Evolutionary conservation across 148 eudicot species (phyloP), one percentile per base, ranked within the genome.

Genomic region (Vaccinium macrocarpon): DNA sequence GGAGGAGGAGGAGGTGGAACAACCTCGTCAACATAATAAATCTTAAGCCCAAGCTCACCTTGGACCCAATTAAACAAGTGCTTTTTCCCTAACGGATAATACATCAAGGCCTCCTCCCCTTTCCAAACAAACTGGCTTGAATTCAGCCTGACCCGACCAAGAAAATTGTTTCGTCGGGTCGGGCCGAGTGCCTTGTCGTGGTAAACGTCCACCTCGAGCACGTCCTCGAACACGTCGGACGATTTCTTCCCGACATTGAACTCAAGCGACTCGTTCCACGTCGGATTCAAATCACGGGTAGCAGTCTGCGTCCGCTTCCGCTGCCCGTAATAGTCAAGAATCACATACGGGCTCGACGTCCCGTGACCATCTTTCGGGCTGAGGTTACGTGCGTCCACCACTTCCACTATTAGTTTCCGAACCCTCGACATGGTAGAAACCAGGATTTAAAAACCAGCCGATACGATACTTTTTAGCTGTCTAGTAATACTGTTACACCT

Each of bases 21-120:
- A 12, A 61, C 89, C 50, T 94, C 95, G 25, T 92, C 93, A 9
- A 76, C 84, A 64, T 88, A 92, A 68, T 96, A 96, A 48, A 94
- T 88, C 87, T 96, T 96, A 35, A 96, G 82, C 0, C 99, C 99
- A 81, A 96, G 88, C 76, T 96, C 95, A 10, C 99, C 99, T 53
- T 88, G 93, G 56, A 93, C 88, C 95, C 95, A 94, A 81, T 90
- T 91, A 13, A 92, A 82, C 38, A 93, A 70, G 73, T 86, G 84
- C 86, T 94, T 96, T 85, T 91, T 93, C 86, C 92, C 93, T 52
- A 96, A 82, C 2, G 91, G 90, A 52, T 92, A 96, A 19, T 93
- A 96, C 81, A 94, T 93, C 88, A 96, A 83, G 11, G 98, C 99
- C 84, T 96, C 99, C 77, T 96, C 98, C 8, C 99, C 99, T 85